These are phyloP conservation scores for Fusarium caatingaense DNA, from an alignment of 2,329 filamentous ascomycete species.

Conservation along the genomic window DNA sequence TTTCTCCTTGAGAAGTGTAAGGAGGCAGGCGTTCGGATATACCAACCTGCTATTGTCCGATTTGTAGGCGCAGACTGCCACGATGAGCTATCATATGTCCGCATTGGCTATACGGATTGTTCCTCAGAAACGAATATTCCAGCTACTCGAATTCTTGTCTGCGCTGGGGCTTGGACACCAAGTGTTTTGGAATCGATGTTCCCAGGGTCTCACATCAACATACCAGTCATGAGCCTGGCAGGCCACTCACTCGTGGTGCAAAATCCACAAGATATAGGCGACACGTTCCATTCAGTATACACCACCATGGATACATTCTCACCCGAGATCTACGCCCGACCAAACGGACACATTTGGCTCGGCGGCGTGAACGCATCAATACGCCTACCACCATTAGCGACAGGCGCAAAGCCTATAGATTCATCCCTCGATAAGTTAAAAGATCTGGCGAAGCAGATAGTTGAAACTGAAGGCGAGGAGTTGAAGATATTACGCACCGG, in stretches of 20 bases:
- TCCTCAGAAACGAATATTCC: slow-evolving; percentile 64
- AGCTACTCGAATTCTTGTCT: slow-evolving; percentile 73
- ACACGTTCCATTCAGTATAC: slow-evolving; percentile 76
- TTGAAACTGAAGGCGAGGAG: slow-evolving; percentile 59
- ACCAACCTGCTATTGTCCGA: slow-evolving; percentile 71
- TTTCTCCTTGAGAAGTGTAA: slow-evolving; percentile 71
- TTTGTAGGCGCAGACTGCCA: slow-evolving; percentile 63
- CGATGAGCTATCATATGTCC: slow-evolving; percentile 63
- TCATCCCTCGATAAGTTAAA: slow-evolving; percentile 61
- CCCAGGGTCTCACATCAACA: slow-evolving; percentile 59
- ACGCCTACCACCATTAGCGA: slow-evolving; percentile 64
- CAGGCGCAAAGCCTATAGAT: slow-evolving; percentile 30
- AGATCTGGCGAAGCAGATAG: slow-evolving; percentile 59
- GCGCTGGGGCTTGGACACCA: slow-evolving; percentile 78
- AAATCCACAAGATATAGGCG: slow-evolving; percentile 60
- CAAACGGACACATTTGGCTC: slow-evolving; percentile 76
- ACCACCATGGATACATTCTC: slow-evolving; percentile 70
- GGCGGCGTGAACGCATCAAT: slow-evolving; percentile 76
- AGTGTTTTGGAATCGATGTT: slow-evolving; percentile 75
- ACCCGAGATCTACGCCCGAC: slow-evolving; percentile 77
- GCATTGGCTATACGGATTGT: slow-evolving; percentile 58
- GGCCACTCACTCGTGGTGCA: slow-evolving; percentile 78
- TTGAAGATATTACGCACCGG: slow-evolving; percentile 72
- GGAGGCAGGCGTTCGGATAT: slow-evolving; percentile 71
- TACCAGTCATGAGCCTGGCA: slow-evolving; percentile 68